Base-by-base conservation (phyloP, 768 basidiomycete species). In the Tricholoma saponaceum region DNA sequence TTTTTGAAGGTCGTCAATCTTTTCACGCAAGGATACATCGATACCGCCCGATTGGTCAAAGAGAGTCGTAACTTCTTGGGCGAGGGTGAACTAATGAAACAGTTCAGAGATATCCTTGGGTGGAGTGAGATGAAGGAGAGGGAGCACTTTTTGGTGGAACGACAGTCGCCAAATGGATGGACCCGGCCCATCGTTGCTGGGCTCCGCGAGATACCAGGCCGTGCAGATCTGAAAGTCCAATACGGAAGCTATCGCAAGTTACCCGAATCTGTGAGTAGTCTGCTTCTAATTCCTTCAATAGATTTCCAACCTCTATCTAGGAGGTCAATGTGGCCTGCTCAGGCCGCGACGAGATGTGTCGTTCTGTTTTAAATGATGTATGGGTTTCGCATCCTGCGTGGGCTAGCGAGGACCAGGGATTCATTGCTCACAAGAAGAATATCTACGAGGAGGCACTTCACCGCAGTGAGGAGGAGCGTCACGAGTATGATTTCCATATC, bases 401-500 rank as follows among this genome's bases (percentile, higher is more conserved):
- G 86, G 88, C 90, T 3, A 91, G 88, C 62, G 97, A 99, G 69
- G 95, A 96, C 62, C 86, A 93, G 0, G 93, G 91, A 1, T 97
- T 97, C 66, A 77, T 90, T 59, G 83, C 92, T 0, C 89, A 94
- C 69, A 89, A 90, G 74, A 97, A 96, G 80, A 99, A 98, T 72
- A 81, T 88, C 1, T 99, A 91, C 71, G 97, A 98, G 70, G 97
- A 98, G 67, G 95, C 95, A 0, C 79, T 98, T 9, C 95, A 98
- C 73, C 89, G 95, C 33, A 90, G 89, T 51, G 97, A 99, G 67
- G 97, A 99, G 70, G 97, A 99, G 69, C 86, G 97, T 5, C 97
- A 99, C 70, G 96, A 98, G 71, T 99, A 98, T 69, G 96, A 98
- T 70, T 98, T 97, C 76, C 94, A 98, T 69, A 92, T 98, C 65